Conservation (phyloP, 306 rosid genomes). For the Sesbania bispinosa region DNA sequence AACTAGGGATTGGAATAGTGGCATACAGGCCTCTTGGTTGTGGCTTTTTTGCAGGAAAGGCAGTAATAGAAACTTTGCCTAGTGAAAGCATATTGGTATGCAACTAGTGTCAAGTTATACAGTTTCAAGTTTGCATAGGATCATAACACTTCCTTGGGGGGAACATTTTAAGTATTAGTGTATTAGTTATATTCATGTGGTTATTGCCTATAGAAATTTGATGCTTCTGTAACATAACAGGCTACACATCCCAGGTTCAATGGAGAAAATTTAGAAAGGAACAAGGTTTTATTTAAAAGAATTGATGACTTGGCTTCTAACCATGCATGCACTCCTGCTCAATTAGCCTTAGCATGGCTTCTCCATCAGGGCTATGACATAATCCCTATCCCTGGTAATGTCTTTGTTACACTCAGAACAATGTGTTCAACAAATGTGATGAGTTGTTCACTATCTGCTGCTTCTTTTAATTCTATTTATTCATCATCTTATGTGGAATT, state of each 20-base stretch:
- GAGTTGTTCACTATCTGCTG: neutral
- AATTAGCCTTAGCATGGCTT: slow-evolving; percentile 73
- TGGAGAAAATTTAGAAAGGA: slow-evolving; percentile 64
- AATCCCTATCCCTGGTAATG: slow-evolving; percentile 70
- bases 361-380: slow-evolving; percentile 61
- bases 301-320: slow-evolving; percentile 47
- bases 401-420: neutral
- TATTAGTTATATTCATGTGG: neutral
- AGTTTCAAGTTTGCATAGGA: neutral
- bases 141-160: neutral
- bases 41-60: slow-evolving; percentile 76
- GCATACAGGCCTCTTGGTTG: slow-evolving; percentile 73
- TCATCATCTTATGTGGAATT: too few relatives aligned
- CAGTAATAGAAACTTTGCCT: slow-evolving; percentile 51
- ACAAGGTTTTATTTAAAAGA: slow-evolving; percentile 44
- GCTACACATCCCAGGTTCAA: slow-evolving; percentile 60
- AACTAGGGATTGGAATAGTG: slow-evolving; percentile 72
- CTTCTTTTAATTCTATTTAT: neutral
- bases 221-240: slow-evolving; percentile 33
- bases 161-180: neutral
- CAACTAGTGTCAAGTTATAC: neutral
- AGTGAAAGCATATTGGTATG: slow-evolving; percentile 55
- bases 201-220: neutral
- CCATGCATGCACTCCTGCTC: slow-evolving; percentile 57
- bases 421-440: neutral